Percentiles rank a stretch among this genome's conserved stretches.
phyloP scores from a whole-genome alignment of 805 yeast species.

The Barnettozyma californica region DNA sequence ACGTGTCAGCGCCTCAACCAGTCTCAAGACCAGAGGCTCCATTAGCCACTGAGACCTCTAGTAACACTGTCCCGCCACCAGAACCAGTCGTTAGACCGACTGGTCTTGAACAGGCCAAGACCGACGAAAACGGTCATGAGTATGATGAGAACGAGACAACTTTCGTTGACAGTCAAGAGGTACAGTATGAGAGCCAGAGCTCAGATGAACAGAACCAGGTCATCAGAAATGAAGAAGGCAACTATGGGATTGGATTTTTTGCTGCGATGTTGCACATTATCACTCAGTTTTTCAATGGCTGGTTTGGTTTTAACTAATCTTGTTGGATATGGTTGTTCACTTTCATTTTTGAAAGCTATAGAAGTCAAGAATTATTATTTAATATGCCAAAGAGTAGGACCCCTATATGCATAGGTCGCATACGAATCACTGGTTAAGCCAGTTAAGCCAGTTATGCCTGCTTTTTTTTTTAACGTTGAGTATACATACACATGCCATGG shows the following conservation, averaged over 20 bases:
- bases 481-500: too few relatives aligned
- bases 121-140: background rate
- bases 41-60: background rate
- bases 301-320: conserved; percentile 12
- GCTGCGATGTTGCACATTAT: conserved; percentile 20
- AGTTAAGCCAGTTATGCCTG: background rate
- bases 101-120: background rate
- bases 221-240: background rate
- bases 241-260: conserved; percentile 16
- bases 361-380: too few relatives aligned
- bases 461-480: background rate
- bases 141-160: conserved; percentile 1
- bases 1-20: conserved; percentile 1
- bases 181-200: background rate
- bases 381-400: too few relatives aligned
- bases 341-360: too few relatives aligned
- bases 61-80: background rate
- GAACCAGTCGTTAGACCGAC: conserved; percentile 1
- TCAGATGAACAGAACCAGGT: background rate
- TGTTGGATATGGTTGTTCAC: too few relatives aligned
- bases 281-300: conserved; percentile 21
- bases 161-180: background rate
- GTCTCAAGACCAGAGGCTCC: conserved; percentile 4
- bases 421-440: background rate
- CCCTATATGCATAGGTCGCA: background rate